Evolutionary conservation across 148 eudicot genomes (phyloP), one percentile per base, ranked within the genome.

Genomic region (Nepenthes gracilis): DNA sequence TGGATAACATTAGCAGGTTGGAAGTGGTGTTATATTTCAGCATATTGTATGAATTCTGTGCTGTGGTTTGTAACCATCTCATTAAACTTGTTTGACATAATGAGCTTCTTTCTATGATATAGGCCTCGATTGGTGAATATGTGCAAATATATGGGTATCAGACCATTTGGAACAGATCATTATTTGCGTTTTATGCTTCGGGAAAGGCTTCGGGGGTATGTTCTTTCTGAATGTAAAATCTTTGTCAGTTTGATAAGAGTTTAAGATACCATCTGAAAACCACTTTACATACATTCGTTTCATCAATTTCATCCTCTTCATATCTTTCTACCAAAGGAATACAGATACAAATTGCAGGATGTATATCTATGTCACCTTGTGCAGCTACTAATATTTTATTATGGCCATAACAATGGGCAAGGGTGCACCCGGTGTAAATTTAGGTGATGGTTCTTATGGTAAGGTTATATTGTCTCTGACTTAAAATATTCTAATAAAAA

Each of bases 111-210:
- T 70, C 65, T 54, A 67, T 6, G 1, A 35, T 60, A 49, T 77
- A 88, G 96, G 80, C 88, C 96, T 53, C 86, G 96, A 40, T 72
- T 88, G 37, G 85, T 88, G 10, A 88, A 77, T 67, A 88, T 88
- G 96, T 88, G 96, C 86, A 88, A 88, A 72, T 88, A 88, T 65
- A 88, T 88, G 96, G 96, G 92, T 12, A 77, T 88, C 69, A 81
- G 52, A 34, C 84, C 96, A 33, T 80, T 68, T 72, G 96, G 96
- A 61, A 85, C 96, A 36, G 96, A 88, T 81, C 75, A 86, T 12
- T 85, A 85, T 68, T 54, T 88, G 75, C 88, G 91, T 23, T 83
- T 68, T 72, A 85, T 83, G 92, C 92, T 88, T 58, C 86, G 96
- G 11, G 74, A 81, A 71, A 85, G 77, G 73, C 87, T 88, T 52